Conservation (phyloP, 805 yeast species). For the Suhomyces sp. region DNA sequence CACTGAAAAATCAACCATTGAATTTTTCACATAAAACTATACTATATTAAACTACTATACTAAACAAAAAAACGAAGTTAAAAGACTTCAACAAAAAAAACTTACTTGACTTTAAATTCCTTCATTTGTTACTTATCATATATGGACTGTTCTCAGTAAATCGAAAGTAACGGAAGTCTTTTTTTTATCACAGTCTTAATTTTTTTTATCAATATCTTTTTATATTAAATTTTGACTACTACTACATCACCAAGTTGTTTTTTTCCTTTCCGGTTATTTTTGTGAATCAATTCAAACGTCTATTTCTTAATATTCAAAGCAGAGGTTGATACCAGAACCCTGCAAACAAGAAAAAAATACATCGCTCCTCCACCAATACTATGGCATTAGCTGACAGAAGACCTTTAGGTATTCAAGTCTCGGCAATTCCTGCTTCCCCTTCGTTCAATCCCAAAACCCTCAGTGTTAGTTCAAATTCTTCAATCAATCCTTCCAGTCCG, state of each 20-base stretch:
- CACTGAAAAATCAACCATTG: not conserved
- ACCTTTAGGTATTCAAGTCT: slow-evolving; percentile 54
- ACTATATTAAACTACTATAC: not conserved
- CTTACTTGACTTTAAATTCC: not conserved
- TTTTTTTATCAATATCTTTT: slow-evolving; percentile 3
- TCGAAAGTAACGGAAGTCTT: slow-evolving; percentile 7
- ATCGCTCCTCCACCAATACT: slow-evolving; percentile 2
- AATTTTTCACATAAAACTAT: not conserved
- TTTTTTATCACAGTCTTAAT: slow-evolving; percentile 4
- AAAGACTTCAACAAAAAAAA: not conserved
- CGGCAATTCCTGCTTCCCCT: slow-evolving; percentile 46
- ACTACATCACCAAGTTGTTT: not conserved
- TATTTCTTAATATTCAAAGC: not conserved
- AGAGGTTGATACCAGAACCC: not conserved
- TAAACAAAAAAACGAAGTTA: not conserved
- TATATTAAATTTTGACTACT: slow-evolving; percentile 1
- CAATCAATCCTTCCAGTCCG: not conserved
- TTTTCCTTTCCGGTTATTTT: slow-evolving; percentile 5
- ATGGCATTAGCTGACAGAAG: slow-evolving; percentile 71
- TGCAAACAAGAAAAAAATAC: not conserved
- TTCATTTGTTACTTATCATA: not conserved
- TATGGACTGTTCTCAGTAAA: slow-evolving; percentile 6
- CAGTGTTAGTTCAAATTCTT: slow-evolving; percentile 6
- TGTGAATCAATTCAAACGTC: not conserved
- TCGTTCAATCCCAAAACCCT: slow-evolving; percentile 34